These are phyloP conservation scores for Bacidia gigantensis DNA, from an alignment of 495 filamentous ascomycete species.

Conservation along the genomic window DNA sequence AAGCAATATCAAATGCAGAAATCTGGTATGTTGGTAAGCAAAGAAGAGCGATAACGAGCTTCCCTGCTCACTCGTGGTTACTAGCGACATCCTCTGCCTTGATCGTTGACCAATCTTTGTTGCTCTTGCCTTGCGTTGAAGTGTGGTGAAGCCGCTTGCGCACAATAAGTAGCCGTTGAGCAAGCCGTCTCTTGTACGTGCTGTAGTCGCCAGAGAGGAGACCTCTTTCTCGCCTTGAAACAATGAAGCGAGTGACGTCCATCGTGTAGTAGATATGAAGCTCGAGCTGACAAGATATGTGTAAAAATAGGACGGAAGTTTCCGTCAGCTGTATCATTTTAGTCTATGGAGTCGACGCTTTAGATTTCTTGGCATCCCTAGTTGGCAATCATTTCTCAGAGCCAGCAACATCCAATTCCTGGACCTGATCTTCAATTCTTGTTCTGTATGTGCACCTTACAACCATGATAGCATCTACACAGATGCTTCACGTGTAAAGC, in stretches of 20 bases:
- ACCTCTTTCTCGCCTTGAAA: constrained; percentile 61
- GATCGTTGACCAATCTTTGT: constrained; percentile 53
- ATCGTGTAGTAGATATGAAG: constrained; percentile 30
- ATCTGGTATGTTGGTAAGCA: constrained; percentile 36
- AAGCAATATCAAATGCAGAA: constrained; percentile 64
- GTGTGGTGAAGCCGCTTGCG: constrained; percentile 73
- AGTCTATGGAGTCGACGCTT: too few relatives aligned
- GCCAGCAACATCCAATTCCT: too few relatives aligned
- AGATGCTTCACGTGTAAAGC: too few relatives aligned
- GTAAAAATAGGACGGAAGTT: too few relatives aligned
- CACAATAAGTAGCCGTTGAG: constrained; percentile 66
- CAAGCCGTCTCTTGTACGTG: constrained; percentile 67
- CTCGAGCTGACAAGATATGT: neutral
- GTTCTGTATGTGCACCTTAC: too few relatives aligned
- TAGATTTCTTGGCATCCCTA: too few relatives aligned
- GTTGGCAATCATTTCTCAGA: too few relatives aligned
- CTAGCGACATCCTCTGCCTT: constrained; percentile 63
- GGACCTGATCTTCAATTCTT: too few relatives aligned
- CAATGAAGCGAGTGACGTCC: constrained; percentile 82
- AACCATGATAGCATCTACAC: too few relatives aligned
- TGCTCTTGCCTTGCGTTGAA: constrained; percentile 74
- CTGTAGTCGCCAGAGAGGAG: constrained; percentile 80
- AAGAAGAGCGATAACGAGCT: constrained; percentile 13
- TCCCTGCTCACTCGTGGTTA: constrained; percentile 55
- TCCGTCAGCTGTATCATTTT: too few relatives aligned